phyloP scores from a whole-genome alignment of 129 eudicot genomes.

The Pulicaria dysenterica region DNA sequence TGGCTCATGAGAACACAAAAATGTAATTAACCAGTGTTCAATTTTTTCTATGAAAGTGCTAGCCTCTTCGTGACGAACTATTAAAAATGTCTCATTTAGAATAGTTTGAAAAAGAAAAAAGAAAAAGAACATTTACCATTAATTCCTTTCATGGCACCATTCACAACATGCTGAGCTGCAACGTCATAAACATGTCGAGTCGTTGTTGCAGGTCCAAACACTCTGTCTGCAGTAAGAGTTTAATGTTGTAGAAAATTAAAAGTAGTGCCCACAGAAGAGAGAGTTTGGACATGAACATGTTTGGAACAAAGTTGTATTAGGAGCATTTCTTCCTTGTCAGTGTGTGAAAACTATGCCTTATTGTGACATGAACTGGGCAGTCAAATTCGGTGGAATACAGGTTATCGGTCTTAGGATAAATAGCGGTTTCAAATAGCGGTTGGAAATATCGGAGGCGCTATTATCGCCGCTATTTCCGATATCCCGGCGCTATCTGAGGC shows the following conservation, averaged over 20 bases:
- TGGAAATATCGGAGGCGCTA: too few species aligned
- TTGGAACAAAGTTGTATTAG: background rate
- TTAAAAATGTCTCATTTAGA: background rate
- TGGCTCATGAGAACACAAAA: constrained; percentile 13
- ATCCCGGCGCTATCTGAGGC: too few species aligned
- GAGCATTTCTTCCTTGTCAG: background rate
- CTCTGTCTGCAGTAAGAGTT: constrained; percentile 61
- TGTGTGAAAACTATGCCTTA: background rate
- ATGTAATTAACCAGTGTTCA: background rate
- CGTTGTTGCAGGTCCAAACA: constrained; percentile 96
- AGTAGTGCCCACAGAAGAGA: background rate
- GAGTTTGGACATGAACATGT: background rate
- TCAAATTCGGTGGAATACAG: too few species aligned
- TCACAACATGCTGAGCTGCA: constrained; percentile 90
- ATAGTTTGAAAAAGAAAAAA: background rate
- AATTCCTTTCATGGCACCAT: constrained; percentile 92
- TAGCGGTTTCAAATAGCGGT: too few species aligned
- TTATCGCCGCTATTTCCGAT: too few species aligned
- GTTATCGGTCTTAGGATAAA: too few species aligned
- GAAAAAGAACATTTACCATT: constrained; percentile 52
- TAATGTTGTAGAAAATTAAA: background rate
- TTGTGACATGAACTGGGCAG: background rate
- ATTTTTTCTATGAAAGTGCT: background rate
- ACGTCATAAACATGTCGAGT: constrained; percentile 92
- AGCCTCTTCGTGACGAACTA: constrained; percentile 1